These are phyloP conservation scores for Trichoderma asperellum DNA, from an alignment of 2,329 filamentous ascomycete genomes.

Conservation along the genomic window DNA sequence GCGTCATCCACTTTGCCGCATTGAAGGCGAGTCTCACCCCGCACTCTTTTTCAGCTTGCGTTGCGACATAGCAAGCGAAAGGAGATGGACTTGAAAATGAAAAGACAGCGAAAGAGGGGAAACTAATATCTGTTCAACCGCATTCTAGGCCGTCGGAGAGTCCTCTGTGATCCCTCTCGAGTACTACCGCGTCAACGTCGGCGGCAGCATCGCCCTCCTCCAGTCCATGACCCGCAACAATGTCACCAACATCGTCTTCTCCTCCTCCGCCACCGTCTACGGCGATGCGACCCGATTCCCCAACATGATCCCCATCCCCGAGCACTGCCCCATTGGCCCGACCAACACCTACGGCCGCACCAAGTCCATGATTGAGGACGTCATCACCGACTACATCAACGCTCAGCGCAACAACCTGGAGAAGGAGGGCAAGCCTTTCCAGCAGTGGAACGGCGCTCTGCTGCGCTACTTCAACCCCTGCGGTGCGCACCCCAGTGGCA, in stretches of 20 bases:
- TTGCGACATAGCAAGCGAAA: not conserved
- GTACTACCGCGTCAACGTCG: conserved; percentile 97
- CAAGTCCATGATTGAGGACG: conserved; percentile 86
- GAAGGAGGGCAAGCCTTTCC: conserved; percentile 76
- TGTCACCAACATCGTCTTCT: conserved; percentile 97
- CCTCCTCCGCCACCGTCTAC: conserved; percentile 96
- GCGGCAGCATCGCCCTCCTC: conserved; percentile 85
- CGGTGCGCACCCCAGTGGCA: conserved; percentile 88
- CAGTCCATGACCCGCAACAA: conserved; percentile 86
- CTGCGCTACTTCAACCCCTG: conserved; percentile 98
- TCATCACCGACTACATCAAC: conserved; percentile 89
- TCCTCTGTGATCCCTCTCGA: conserved; percentile 91
- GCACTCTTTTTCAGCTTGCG: not conserved
- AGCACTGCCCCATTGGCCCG: conserved; percentile 91
- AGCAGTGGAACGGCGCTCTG: conserved; percentile 90
- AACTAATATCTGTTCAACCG: conserved; percentile 29
- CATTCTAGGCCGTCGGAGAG: conserved; percentile 85
- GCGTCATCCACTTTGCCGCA: conserved; percentile 97
- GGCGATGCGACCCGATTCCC: conserved; percentile 94
- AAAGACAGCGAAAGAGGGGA: not conserved
- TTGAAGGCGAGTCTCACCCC: conserved; percentile 69
- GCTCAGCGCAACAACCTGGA: conserved; percentile 81
- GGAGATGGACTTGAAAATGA: not conserved
- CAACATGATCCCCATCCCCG: conserved; percentile 98
- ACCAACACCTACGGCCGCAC: conserved; percentile 98